Conservation (phyloP, 495 filamentous ascomycete genomes). For the Neurospora tetrasperma region DNA sequence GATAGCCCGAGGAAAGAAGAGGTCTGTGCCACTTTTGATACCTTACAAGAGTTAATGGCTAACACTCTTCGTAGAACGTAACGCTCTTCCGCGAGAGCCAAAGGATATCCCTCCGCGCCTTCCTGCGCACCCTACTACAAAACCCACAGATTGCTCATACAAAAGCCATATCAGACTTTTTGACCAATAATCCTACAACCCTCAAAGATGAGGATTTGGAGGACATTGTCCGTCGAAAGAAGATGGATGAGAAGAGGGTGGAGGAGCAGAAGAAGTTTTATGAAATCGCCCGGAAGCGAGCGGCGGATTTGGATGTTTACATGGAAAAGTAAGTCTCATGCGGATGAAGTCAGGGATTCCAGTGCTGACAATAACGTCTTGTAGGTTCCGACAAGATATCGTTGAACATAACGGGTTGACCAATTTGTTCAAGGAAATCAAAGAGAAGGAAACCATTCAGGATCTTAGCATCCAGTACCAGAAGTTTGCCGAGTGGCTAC, state of each 20-base stretch:
- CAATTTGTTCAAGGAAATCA: conserved; percentile 86
- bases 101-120: conserved; percentile 82
- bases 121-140: conserved; percentile 70
- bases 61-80: conserved; percentile 25
- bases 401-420: conserved; percentile 69
- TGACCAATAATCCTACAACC: conserved; percentile 56
- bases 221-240: conserved; percentile 69
- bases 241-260: conserved; percentile 75
- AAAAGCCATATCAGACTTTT: conserved; percentile 70
- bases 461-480: conserved; percentile 91
- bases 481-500: conserved; percentile 96
- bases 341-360: neutral
- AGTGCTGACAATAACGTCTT: neutral
- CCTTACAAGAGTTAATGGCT: neutral
- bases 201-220: conserved; percentile 71
- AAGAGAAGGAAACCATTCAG: conserved; percentile 70
- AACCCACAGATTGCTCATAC: conserved; percentile 76
- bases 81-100: conserved; percentile 82
- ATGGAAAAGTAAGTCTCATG: conserved; percentile 76
- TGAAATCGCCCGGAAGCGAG: conserved; percentile 84
- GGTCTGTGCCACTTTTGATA: conserved; percentile 2
- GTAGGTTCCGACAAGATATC: conserved; percentile 47
- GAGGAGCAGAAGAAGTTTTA: conserved; percentile 92
- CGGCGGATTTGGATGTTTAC: conserved; percentile 87
- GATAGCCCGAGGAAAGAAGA: conserved; percentile 8